Conservation (phyloP, 768 basidiomycete genomes). For the Podaxis sp. region DNA sequence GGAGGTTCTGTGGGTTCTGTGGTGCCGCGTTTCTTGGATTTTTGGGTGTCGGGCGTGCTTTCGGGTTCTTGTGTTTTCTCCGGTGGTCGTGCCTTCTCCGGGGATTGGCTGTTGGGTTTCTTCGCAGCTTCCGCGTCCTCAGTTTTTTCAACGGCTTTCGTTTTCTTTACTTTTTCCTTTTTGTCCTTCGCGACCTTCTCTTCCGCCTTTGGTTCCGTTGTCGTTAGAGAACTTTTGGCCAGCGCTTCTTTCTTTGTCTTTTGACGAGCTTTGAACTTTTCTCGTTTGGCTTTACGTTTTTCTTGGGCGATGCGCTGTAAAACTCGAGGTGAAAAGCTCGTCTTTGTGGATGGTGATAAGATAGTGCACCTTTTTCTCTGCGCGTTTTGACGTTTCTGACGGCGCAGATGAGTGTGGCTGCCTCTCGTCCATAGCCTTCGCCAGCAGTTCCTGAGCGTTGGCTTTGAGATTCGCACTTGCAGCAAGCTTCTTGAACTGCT, state of each 20-base stretch:
- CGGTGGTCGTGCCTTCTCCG: not conserved
- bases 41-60: not conserved
- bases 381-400: constrained; percentile 51
- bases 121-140: not conserved
- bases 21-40: constrained; percentile 1
- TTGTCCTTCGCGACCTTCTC: constrained; percentile 18
- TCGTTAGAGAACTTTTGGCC: not conserved
- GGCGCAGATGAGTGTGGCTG: constrained; percentile 24
- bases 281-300: constrained; percentile 46
- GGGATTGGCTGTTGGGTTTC: not conserved
- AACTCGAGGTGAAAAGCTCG: not conserved
- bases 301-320: constrained; percentile 47
- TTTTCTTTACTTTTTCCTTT: constrained; percentile 4
- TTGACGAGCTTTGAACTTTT: constrained; percentile 46
- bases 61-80: not conserved
- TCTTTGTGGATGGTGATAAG: not conserved
- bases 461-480: constrained; percentile 37
- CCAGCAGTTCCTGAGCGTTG: constrained; percentile 49
- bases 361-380: constrained; percentile 56
- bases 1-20: not conserved
- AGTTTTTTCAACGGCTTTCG: constrained; percentile 11
- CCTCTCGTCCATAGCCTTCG: constrained; percentile 26
- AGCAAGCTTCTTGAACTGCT: constrained; percentile 46
- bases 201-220: constrained; percentile 6
- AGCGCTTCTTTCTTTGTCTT: constrained; percentile 32